Base-by-base conservation (phyloP, 192 early-diverging fungal species). In the Umbelopsis ramanniana region DNA sequence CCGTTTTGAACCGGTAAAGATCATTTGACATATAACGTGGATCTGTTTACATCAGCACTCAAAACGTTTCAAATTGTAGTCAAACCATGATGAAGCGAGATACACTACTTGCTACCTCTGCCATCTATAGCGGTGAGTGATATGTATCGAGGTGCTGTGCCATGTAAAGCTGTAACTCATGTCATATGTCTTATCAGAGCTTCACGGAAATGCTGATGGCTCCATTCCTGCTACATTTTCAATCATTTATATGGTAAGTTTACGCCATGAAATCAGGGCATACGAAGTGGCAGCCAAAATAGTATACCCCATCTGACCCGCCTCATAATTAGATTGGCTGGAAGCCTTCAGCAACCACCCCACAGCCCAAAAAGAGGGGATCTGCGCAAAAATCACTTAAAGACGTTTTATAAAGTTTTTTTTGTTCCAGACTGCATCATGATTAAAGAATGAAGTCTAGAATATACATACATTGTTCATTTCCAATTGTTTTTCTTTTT, bases 141-240 rank as follows among this genome's bases (percentile, higher is more conserved):
- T 33, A 12, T n/a, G 40, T 45, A 29, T 38, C 43, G 21, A 45
- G 6, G 15, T 6, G 40, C 1, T 11, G 10, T 19, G 37, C 21
- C 15, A 37, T 21, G 12, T 19, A 21, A n/a, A 52, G 4, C n/a
- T 72, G 37, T 24, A 69, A 67, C 29, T 8, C 15, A 48, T 23
- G 53, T 67, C 45, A 15, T 63, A 47, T 33, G 12, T 75, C 33
- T 55, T 52, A 71, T 40, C 79, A 93, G 94, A 93, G 67, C 70
- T 98, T 66, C 91, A 98, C 53, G 96, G 94, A 19, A 90, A 95
- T 73, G 77, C 86, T 66, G 95, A 98, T 57, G 95, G 95, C 17
- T 79, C 90, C 3, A 85, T 98, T 54, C 95, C 97, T 22, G 97
- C 97, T 8, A 98, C 97, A 12, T 98, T 98, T 79, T 94, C 96